Evolutionary conservation across 228 moss, liverwort and hornwort genomes (phyloP), one percentile per base, ranked within the genome.

Genomic region (Sphagnum fallax): DNA sequence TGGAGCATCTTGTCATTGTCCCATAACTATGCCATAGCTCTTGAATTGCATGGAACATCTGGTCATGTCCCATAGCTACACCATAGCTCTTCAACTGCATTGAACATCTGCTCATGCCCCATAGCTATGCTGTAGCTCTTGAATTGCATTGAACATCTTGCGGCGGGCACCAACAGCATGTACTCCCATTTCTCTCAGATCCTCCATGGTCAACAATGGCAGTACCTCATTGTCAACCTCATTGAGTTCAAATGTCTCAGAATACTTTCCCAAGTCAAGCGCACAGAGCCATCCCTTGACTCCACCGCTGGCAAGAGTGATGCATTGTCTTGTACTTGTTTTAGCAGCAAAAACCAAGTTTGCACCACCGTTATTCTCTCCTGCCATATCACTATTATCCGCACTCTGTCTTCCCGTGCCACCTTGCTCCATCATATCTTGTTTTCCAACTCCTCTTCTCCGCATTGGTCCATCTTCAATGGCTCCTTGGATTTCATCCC

Each of bases 201-300:
- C 97, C 47, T 93, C 90, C 77, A 98, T 85, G n/a, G 97, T 98
- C 61, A 98, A 75, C 52, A 91, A 67, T 5, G 91, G 93, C 15
- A 98, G 70, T 51, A 98, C 97, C 55, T 93, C 90, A 62, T 76
- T 88, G 13, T 98, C 97, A 52, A 98, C 97, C 81, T 98, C 97
- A 70, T 98, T 90, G 69, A 81, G 78, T n/a, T 90, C 88, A 59
- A 98, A 98, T 10, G 85, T 62, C 53, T 90, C 90, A 8, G 83
- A 77, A 61, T 93, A 93, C 65, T 93, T 93, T 57, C 85, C 90
- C 7, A 98, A 71, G 8, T 91, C 93, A 10, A 98, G 86, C 11
- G 82, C 88, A 67, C 78, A 70, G 63, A 98, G 82, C 97, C 93
- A 98, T 48, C 78, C 84, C 70, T 70, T 79, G 1, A 98, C 93